phyloP scores from a whole-genome alignment of 306 rosid genomes.

The Prinsepia uniflora region DNA sequence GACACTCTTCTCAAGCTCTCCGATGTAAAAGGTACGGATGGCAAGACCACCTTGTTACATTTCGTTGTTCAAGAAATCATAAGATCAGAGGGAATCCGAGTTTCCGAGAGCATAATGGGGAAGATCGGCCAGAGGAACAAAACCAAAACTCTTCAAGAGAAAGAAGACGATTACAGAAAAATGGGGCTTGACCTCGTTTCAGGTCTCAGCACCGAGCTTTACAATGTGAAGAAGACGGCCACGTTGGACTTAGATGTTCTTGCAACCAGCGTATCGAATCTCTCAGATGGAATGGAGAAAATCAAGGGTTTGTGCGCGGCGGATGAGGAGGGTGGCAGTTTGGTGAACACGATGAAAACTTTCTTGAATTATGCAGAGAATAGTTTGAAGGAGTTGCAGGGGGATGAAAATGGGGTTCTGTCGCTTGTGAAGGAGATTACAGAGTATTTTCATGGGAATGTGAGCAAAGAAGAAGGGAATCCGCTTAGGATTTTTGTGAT shows the following conservation, averaged over 20 bases:
- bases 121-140: slow-evolving; percentile 62
- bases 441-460: slow-evolving; percentile 87
- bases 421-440: slow-evolving; percentile 69
- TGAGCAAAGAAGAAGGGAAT: slow-evolving; percentile 76
- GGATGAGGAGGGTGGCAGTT: slow-evolving; percentile 41
- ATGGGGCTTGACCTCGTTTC: slow-evolving; percentile 91
- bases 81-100: slow-evolving; percentile 73
- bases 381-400: slow-evolving; percentile 48
- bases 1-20: slow-evolving; percentile 88
- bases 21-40: slow-evolving; percentile 92
- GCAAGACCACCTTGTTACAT: slow-evolving; percentile 84
- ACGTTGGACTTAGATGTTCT: slow-evolving; percentile 80
- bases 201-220: slow-evolving; percentile 75
- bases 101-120: slow-evolving; percentile 93
- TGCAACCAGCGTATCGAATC: slow-evolving; percentile 59
- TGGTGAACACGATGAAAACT: slow-evolving; percentile 40
- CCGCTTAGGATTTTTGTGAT: slow-evolving; percentile 84
- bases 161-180: slow-evolving; percentile 72
- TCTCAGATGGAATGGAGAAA: slow-evolving; percentile 53
- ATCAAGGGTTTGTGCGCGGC: slow-evolving; percentile 35
- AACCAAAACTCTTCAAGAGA: slow-evolving; percentile 56
- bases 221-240: slow-evolving; percentile 86
- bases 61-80: slow-evolving; percentile 90
- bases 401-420: slow-evolving; percentile 64
- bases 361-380: slow-evolving; percentile 53